These are phyloP conservation scores for Pestalotiopsis sp. DNA, from an alignment of 2,329 filamentous ascomycete species.

Conservation along the genomic window DNA sequence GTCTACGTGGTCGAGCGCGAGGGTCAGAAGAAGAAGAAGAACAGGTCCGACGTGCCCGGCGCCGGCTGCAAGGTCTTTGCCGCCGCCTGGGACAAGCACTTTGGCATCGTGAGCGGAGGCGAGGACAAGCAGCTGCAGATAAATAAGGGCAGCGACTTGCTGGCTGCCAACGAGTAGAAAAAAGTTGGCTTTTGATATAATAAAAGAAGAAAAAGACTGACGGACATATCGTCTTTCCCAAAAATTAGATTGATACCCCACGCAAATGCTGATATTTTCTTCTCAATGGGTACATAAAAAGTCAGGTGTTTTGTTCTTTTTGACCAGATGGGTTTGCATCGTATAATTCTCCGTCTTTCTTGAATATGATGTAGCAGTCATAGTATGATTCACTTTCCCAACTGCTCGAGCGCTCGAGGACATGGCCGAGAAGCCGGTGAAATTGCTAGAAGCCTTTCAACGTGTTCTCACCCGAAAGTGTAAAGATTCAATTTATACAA, in stretches of 20 bases:
- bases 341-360: too few relatives aligned
- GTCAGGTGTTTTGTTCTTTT: background rate
- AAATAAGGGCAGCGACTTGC: slow-evolving; percentile 67
- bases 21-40: slow-evolving; percentile 66
- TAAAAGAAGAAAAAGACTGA: background rate
- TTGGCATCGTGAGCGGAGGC: slow-evolving; percentile 88
- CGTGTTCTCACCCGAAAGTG: too few relatives aligned
- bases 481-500: background rate
- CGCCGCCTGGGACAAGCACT: slow-evolving; percentile 80
- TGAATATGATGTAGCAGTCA: too few relatives aligned
- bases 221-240: background rate
- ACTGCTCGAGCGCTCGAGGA: too few relatives aligned
- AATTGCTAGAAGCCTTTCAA: too few relatives aligned
- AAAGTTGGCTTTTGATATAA: background rate
- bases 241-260: slow-evolving; percentile 9
- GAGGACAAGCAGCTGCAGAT: slow-evolving; percentile 96
- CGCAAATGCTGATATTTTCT: background rate
- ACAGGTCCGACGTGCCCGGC: slow-evolving; percentile 65
- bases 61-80: slow-evolving; percentile 90
- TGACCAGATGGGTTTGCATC: background rate
- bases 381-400: too few relatives aligned
- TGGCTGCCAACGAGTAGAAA: slow-evolving; percentile 27
- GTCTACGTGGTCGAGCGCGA: slow-evolving; percentile 78
- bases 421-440: too few relatives aligned
- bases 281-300: slow-evolving; percentile 6